Evolutionary conservation across 768 basidiomycete genomes (phyloP).

Genomic region (Boletellus emodensis): DNA sequence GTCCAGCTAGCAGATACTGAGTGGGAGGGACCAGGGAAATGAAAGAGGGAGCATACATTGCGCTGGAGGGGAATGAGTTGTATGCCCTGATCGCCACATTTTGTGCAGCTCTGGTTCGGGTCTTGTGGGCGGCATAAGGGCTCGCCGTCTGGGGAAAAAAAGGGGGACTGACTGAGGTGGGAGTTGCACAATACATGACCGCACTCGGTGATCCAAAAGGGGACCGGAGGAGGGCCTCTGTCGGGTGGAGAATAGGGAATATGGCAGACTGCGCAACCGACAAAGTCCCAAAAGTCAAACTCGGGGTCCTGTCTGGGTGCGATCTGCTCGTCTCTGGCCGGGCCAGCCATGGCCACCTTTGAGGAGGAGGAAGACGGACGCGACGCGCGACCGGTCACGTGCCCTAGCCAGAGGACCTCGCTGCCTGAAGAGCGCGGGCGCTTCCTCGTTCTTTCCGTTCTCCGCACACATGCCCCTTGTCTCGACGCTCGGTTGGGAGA

Average conservation of each 20-base stretch:
- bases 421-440: background rate
- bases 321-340: slow-evolving; percentile 7
- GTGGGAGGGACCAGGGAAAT: background rate
- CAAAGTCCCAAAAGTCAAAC: slow-evolving; percentile 79
- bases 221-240: slow-evolving; percentile 50
- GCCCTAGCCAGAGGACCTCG: background rate
- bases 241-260: slow-evolving; percentile 56
- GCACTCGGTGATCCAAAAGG: slow-evolving; percentile 89
- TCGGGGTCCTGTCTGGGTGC: slow-evolving; percentile 17
- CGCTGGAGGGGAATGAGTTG: slow-evolving; percentile 70
- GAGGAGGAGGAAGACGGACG: background rate
- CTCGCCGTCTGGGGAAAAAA: background rate
- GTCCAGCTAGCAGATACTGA: slow-evolving; percentile 54
- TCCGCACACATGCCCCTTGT: slow-evolving; percentile 14
- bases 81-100: slow-evolving; percentile 60
- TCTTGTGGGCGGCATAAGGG: slow-evolving; percentile 37
- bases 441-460: background rate
- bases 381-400: slow-evolving; percentile 24
- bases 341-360: slow-evolving; percentile 7
- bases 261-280: slow-evolving; percentile 66
- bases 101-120: slow-evolving; percentile 69
- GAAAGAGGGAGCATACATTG: slow-evolving; percentile 46
- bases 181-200: slow-evolving; percentile 83
- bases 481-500: slow-evolving; percentile 50
- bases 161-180: slow-evolving; percentile 61